Conservation (phyloP, 1,284 basidiomycete species). For the Volvariella volvacea region DNA sequence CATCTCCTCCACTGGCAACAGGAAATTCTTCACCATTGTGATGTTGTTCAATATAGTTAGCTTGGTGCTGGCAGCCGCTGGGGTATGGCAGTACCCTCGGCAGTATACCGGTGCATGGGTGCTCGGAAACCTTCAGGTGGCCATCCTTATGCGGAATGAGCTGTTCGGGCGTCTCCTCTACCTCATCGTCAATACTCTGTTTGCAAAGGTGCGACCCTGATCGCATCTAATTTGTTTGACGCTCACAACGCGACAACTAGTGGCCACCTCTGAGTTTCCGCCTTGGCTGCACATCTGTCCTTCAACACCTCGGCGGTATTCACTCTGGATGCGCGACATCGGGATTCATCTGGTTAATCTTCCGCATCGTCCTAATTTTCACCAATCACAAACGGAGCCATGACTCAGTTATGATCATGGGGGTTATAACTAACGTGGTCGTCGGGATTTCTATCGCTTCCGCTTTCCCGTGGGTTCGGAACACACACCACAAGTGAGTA, state of each 20-base stretch:
- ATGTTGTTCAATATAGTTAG: constrained; percentile 44
- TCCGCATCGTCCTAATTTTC: constrained; percentile 46
- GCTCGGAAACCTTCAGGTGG: constrained; percentile 48
- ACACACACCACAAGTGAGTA: constrained; percentile 61
- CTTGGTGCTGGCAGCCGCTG: constrained; percentile 41
- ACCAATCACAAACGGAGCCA: constrained; percentile 47
- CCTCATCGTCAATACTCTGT: constrained; percentile 48
- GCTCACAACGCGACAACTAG: constrained; percentile 22
- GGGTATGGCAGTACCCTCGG: constrained; percentile 52
- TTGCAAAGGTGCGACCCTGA: constrained; percentile 45
- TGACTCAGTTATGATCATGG: constrained; percentile 48
- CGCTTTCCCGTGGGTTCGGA: constrained; percentile 62
- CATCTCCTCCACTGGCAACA: constrained; percentile 14
- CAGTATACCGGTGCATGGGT: constrained; percentile 54
- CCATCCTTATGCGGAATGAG: constrained; percentile 53
- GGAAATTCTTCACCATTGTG: constrained; percentile 57
- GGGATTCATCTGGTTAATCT: constrained; percentile 59
- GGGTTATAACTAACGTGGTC: constrained; percentile 50
- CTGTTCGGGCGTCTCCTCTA: constrained; percentile 58
- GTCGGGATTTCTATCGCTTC: constrained; percentile 53
- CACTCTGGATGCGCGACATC: constrained; percentile 66
- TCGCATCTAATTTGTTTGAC: neutral
- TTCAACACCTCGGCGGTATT: constrained; percentile 66
- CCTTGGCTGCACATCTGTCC: constrained; percentile 50
- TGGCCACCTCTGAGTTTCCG: constrained; percentile 61